Evolutionary conservation across 176 grass and related monocot species (phyloP).

Genomic region (Urochloa ruziziensis): DNA sequence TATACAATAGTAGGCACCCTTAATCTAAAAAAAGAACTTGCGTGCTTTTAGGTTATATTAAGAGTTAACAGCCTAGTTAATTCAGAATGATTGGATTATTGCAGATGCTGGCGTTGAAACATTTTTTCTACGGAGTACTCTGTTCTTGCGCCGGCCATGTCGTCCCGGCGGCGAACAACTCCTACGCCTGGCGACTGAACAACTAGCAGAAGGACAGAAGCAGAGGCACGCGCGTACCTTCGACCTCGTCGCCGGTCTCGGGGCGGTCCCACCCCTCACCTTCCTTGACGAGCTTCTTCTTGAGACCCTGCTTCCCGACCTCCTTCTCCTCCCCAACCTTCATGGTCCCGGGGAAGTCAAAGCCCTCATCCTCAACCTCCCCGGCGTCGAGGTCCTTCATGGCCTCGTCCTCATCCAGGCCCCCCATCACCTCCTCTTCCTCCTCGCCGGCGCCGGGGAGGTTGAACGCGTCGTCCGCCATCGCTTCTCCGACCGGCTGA

Average conservation of each 20-base stretch:
- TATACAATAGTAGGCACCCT: too few relatives aligned
- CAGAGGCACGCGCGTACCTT: conserved; percentile 42
- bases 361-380: conserved; percentile 13
- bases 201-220: not conserved
- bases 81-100: not conserved
- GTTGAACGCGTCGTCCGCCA: conserved; percentile 16
- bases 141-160: not conserved
- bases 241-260: conserved; percentile 81
- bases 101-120: not conserved
- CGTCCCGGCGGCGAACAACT: not conserved
- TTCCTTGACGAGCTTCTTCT: conserved; percentile 79
- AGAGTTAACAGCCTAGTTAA: not conserved
- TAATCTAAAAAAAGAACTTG: too few relatives aligned
- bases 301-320: conserved; percentile 78
- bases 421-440: conserved; percentile 23
- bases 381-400: conserved; percentile 28
- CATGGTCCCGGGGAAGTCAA: not conserved
- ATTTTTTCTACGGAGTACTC: too few relatives aligned
- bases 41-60: not conserved
- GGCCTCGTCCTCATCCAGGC: conserved; percentile 22
- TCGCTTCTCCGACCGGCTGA: not conserved
- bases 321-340: conserved; percentile 86
- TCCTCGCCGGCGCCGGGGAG: conserved; percentile 2
- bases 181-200: not conserved
- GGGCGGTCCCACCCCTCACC: conserved; percentile 73